A percentile compares a stretch with the other conserved stretches of the same genome.
Conservation (phyloP, 495 filamentous ascomycete genomes). For the Aspergillus sparsus region DNA sequence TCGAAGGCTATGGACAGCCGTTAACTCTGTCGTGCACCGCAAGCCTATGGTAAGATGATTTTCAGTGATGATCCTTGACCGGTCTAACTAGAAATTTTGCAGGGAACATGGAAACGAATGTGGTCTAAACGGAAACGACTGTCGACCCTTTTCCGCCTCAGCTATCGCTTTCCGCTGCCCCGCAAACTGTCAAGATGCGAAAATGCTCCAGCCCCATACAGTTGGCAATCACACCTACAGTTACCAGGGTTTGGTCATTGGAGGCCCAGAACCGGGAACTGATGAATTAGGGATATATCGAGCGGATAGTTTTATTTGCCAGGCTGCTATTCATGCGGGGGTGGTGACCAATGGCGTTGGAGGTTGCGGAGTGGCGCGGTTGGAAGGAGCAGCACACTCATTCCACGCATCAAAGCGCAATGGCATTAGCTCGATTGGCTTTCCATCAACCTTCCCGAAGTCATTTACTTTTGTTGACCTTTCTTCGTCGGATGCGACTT, state of each 20-base stretch:
- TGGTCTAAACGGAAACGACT: conserved; percentile 75
- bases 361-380: conserved; percentile 72
- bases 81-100: conserved; percentile 7
- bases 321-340: conserved; percentile 77
- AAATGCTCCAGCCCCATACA: conserved; percentile 68
- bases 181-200: conserved; percentile 66
- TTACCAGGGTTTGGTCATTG: conserved; percentile 72
- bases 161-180: conserved; percentile 78
- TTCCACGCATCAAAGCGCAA: conserved; percentile 61
- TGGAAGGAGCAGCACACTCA: conserved; percentile 65
- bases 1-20: conserved; percentile 68
- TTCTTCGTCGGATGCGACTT: conserved; percentile 41
- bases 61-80: not conserved
- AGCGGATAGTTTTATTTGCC: conserved; percentile 81
- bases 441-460: conserved; percentile 77
- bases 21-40: conserved; percentile 67
- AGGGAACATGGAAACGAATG: conserved; percentile 74
- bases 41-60: conserved; percentile 52
- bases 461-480: conserved; percentile 65
- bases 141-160: conserved; percentile 74
- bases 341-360: conserved; percentile 66
- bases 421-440: conserved; percentile 66
- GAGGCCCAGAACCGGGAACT: conserved; percentile 58
- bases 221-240: conserved; percentile 72
- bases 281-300: conserved; percentile 60